phyloP scores from a whole-genome alignment of 345 rosid species.

The Iberis pinnata region DNA sequence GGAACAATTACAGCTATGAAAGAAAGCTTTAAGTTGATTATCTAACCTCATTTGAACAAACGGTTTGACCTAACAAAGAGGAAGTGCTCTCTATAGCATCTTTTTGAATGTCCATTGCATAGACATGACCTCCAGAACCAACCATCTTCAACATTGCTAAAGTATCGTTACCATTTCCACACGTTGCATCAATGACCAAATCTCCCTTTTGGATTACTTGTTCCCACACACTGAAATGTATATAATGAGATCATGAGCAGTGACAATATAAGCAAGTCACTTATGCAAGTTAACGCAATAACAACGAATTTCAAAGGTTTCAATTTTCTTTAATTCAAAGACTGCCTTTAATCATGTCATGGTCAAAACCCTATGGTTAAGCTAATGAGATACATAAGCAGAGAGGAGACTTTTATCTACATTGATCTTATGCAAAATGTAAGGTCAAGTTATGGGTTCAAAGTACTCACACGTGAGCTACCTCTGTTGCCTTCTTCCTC shows the following conservation, averaged over 20 bases:
- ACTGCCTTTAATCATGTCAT: neutral
- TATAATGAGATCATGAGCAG: neutral
- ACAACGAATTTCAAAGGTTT: neutral
- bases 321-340: neutral
- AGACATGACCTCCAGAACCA: slow-evolving; percentile 42
- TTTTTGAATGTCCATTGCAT: slow-evolving; percentile 69
- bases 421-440: neutral
- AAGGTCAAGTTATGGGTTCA: neutral
- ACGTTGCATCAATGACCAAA: slow-evolving; percentile 72
- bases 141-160: slow-evolving; percentile 67
- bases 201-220: slow-evolving; percentile 65
- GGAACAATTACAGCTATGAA: neutral
- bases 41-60: slow-evolving; percentile 52
- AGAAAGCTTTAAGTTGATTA: slow-evolving; percentile 7
- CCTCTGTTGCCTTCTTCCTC: slow-evolving; percentile 83
- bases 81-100: slow-evolving; percentile 55
- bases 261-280: neutral
- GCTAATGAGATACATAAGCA: neutral
- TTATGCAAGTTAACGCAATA: neutral
- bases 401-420: neutral
- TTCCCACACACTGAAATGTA: slow-evolving; percentile 62
- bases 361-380: neutral
- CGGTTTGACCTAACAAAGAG: slow-evolving; percentile 43
- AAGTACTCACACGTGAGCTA: slow-evolving; percentile 73
- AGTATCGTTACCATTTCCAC: slow-evolving; percentile 87